These are phyloP conservation scores for Singerocomus rubriflavus DNA, from an alignment of 1,284 basidiomycete species.

Conservation along the genomic window DNA sequence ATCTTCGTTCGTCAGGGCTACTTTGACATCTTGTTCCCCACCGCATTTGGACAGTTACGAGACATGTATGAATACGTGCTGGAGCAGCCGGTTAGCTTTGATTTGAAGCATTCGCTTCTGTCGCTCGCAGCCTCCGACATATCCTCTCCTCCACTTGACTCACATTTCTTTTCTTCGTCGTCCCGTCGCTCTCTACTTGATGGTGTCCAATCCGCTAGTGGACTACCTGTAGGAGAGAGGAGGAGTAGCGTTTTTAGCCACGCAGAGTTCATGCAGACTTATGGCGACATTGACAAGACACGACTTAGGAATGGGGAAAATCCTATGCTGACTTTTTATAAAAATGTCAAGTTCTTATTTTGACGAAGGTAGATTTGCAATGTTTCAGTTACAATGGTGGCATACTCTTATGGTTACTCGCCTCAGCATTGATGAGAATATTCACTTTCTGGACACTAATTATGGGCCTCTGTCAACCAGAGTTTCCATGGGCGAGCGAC, in stretches of 20 bases:
- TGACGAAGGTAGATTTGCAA: conserved; percentile 29
- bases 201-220: conserved; percentile 68
- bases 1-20: conserved; percentile 93
- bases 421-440: neutral
- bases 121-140: conserved; percentile 46
- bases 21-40: conserved; percentile 99
- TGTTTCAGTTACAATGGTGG: neutral
- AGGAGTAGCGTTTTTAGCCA: conserved; percentile 83
- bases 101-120: conserved; percentile 36
- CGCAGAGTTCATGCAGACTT: conserved; percentile 79
- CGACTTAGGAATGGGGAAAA: conserved; percentile 77
- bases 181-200: conserved; percentile 61
- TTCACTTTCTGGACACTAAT: neutral
- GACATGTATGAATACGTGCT: conserved; percentile 88
- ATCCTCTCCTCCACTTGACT: conserved; percentile 52
- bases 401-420: neutral
- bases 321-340: conserved; percentile 83
- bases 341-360: conserved; percentile 87
- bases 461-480: neutral
- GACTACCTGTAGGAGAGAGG: conserved; percentile 74
- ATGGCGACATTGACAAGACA: conserved; percentile 70
- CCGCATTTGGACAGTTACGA: conserved; percentile 80
- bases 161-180: conserved; percentile 65
- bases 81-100: conserved; percentile 45
- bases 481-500: neutral